phyloP scores from a whole-genome alignment of 345 rosid species.

The Leavenworthia alabamica region DNA sequence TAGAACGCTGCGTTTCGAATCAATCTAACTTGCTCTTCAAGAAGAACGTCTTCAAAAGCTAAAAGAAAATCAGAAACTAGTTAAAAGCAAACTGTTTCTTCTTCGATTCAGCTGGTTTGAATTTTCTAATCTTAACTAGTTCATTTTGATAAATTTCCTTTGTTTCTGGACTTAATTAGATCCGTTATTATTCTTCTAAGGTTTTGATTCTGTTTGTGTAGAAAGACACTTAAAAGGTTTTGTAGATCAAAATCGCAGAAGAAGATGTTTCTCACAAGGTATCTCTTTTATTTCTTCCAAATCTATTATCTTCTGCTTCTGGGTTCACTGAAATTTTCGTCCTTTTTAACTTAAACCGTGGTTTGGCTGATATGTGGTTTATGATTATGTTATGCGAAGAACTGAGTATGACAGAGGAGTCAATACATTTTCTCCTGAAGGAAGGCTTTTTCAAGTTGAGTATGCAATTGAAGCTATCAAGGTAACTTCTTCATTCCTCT shows the following conservation, averaged over 20 bases:
- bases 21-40: conserved; percentile 30
- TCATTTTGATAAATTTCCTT: neutral
- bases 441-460: conserved; percentile 91
- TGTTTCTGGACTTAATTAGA: neutral
- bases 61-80: conserved; percentile 3
- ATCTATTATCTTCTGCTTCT: neutral
- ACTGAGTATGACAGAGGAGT: conserved; percentile 99
- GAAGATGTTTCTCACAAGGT: conserved; percentile 74
- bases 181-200: conserved; percentile 3
- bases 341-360: neutral
- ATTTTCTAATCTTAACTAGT: neutral
- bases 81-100: neutral
- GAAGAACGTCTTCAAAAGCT: conserved; percentile 17
- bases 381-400: conserved; percentile 35
- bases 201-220: conserved; percentile 19
- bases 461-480: conserved; percentile 98
- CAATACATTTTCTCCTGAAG: conserved; percentile 98
- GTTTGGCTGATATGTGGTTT: neutral
- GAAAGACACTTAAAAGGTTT: conserved; percentile 10
- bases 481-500: conserved; percentile 33
- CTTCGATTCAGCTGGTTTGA: conserved; percentile 12
- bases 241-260: conserved; percentile 21
- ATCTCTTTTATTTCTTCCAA: neutral
- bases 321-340: conserved; percentile 1
- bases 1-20: conserved; percentile 6